Evolutionary conservation across 208 protist species (phyloP), one percentile per base, ranked within the genome.

Genomic region (Leishmania guyanensis): DNA sequence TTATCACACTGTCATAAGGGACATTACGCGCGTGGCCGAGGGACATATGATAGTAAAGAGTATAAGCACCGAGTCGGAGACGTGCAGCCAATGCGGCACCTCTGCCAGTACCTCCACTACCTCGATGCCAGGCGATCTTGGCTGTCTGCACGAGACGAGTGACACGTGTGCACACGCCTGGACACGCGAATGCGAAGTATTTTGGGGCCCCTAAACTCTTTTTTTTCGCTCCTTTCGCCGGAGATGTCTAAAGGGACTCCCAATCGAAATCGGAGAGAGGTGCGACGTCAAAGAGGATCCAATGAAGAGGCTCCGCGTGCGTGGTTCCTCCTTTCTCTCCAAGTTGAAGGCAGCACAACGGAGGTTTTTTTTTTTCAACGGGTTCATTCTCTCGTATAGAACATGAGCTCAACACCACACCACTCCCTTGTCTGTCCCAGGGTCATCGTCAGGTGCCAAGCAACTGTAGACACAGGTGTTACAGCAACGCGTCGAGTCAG

Each of bases 1-100:
- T 81, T 94, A 91, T 64, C 80, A 84, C 22, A 64, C 62, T 12
- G 82, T 91, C 58, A 84, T 87, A 65, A 53, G 71, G 54, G 82
- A 78, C 58, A 94, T 94, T 51, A 93, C 86, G 10, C 77, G 77
- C 29, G 51, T 54, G n/a, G 78, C 75, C 26, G 53, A 77, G 36
- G 69, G 64, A 1, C 2, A 51, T 43, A 22, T 81, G 56, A 64
- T 78, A 12, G 20, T 20, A 54, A 85, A 85, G 48, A 85, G 75
- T 29, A 3, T 53, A 8, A 81, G 77, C 81, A 68, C 78, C 64
- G 71, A 81, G 9, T 81, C 77, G 10, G 81, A 81, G 53, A 20
- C 78, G 71, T 66, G 76, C 77, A 85, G 64, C 60, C 74, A 66
- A 58, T 80, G 85, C 75, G 85, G 79, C 70, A 14, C 70, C 58